A percentile compares a stretch with the other conserved stretches of the same genome.
Evolutionary conservation across 2,329 filamentous ascomycete species (phyloP).

Genomic region (Trichoderma atroviride): DNA sequence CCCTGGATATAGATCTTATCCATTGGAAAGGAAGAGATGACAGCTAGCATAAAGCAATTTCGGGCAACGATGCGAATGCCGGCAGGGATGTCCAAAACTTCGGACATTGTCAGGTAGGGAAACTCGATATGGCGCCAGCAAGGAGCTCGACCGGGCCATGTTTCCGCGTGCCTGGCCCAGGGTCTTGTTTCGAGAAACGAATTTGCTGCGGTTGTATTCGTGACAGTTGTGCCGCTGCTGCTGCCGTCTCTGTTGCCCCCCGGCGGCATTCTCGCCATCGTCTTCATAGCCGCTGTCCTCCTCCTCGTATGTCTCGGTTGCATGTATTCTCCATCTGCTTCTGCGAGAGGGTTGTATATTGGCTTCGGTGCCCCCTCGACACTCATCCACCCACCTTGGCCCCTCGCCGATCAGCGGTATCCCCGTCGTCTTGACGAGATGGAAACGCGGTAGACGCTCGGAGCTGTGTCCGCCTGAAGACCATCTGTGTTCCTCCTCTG

Average conservation of each 20-base stretch:
- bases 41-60: conserved; percentile 52
- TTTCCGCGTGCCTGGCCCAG: conserved; percentile 13
- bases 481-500: conserved; percentile 59
- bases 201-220: neutral
- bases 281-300: neutral
- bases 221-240: neutral
- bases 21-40: conserved; percentile 48
- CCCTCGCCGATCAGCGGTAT: conserved; percentile 56
- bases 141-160: conserved; percentile 37
- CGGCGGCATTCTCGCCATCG: neutral
- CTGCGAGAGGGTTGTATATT: conserved; percentile 48
- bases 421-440: conserved; percentile 52
- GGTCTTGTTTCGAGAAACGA: neutral
- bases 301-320: neutral
- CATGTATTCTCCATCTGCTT: conserved; percentile 2
- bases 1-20: conserved; percentile 43
- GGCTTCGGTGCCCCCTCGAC: conserved; percentile 46
- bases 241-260: too few relatives aligned
- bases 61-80: conserved; percentile 50
- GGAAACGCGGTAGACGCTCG: conserved; percentile 46
- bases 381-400: conserved; percentile 53
- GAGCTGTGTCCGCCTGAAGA: conserved; percentile 50
- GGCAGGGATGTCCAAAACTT: conserved; percentile 48
- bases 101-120: conserved; percentile 52
- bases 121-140: conserved; percentile 60